These are phyloP conservation scores for Microcyclosporella mali DNA, from an alignment of 2,329 filamentous ascomycete genomes.

Conservation along the genomic window DNA sequence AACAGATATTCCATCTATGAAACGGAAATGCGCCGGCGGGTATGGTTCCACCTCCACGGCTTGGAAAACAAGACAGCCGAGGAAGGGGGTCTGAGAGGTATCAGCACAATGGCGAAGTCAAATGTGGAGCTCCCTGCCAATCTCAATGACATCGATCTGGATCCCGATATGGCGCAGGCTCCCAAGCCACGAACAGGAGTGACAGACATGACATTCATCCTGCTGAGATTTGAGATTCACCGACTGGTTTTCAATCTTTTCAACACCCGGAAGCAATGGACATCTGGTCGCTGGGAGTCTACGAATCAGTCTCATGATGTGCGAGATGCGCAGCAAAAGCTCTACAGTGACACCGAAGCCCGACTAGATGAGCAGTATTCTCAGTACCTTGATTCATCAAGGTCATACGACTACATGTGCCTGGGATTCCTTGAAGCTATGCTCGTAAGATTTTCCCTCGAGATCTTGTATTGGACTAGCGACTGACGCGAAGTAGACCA, in stretches of 20 bases:
- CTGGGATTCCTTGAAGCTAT: slow-evolving; percentile 19
- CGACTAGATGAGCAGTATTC: slow-evolving; percentile 17
- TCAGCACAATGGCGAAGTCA: slow-evolving; percentile 18
- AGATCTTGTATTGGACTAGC: not conserved
- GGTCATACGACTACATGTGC: slow-evolving; percentile 26
- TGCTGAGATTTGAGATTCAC: slow-evolving; percentile 21
- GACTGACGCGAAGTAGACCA: slow-evolving; percentile 11
- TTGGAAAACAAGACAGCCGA: slow-evolving; percentile 24
- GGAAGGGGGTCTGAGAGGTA: slow-evolving; percentile 15
- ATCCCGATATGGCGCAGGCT: slow-evolving; percentile 13
- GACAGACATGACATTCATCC: slow-evolving; percentile 22
- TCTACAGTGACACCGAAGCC: slow-evolving; percentile 10
- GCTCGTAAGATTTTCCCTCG: slow-evolving; percentile 7
- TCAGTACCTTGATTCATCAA: slow-evolving; percentile 18
- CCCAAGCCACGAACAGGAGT: slow-evolving; percentile 18
- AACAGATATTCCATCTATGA: slow-evolving; percentile 15
- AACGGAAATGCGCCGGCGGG: slow-evolving; percentile 17
- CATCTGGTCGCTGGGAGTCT: not conserved
- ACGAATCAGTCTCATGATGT: slow-evolving; percentile 1
- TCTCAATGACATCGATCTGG: slow-evolving; percentile 25
- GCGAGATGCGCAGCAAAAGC: slow-evolving; percentile 12
- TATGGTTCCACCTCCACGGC: slow-evolving; percentile 22
- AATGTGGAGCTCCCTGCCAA: slow-evolving; percentile 21
- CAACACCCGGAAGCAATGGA: slow-evolving; percentile 9
- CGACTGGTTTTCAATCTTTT: slow-evolving; percentile 15